These are phyloP conservation scores for Mercurialis annua DNA, from an alignment of 345 rosid genomes.

Conservation along the genomic window DNA sequence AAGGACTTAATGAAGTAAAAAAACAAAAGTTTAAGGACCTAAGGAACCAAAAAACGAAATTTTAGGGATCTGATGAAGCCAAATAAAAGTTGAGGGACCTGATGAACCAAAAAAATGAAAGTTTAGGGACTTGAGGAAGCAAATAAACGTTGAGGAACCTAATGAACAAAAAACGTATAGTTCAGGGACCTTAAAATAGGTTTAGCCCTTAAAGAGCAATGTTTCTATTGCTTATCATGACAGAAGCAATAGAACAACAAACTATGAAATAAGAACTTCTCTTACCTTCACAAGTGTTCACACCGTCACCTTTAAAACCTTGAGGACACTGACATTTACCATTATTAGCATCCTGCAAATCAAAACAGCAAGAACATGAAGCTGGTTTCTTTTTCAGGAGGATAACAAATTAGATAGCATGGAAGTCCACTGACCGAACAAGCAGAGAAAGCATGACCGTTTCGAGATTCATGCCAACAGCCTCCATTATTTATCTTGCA, in stretches of 20 bases:
- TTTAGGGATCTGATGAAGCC: too few relatives aligned
- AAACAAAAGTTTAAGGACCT: too few relatives aligned
- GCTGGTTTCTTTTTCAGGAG: not conserved
- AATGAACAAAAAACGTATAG: too few relatives aligned
- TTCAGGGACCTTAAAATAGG: too few relatives aligned
- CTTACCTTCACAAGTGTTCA: slow-evolving; percentile 77
- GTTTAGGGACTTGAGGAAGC: too few relatives aligned
- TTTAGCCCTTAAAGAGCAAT: not conserved
- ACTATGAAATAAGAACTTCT: slow-evolving; percentile 12
- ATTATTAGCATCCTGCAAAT: slow-evolving; percentile 59
- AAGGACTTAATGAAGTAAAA: too few relatives aligned
- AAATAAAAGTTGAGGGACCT: too few relatives aligned
- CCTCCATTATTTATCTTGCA: slow-evolving; percentile 72
- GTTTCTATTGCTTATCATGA: not conserved
- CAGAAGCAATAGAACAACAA: not conserved
- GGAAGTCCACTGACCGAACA: slow-evolving; percentile 56
- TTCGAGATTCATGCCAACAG: slow-evolving; percentile 59
- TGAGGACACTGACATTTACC: slow-evolving; percentile 82
- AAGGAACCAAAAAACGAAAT: too few relatives aligned
- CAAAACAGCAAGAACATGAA: slow-evolving; percentile 21
- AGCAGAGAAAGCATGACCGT: slow-evolving; percentile 60
- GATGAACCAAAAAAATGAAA: too few relatives aligned
- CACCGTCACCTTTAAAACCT: slow-evolving; percentile 89
- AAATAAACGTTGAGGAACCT: too few relatives aligned
- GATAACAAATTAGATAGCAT: slow-evolving; percentile 3